Base-by-base conservation (phyloP, 768 basidiomycete species). In the Asterophora parasitica region DNA sequence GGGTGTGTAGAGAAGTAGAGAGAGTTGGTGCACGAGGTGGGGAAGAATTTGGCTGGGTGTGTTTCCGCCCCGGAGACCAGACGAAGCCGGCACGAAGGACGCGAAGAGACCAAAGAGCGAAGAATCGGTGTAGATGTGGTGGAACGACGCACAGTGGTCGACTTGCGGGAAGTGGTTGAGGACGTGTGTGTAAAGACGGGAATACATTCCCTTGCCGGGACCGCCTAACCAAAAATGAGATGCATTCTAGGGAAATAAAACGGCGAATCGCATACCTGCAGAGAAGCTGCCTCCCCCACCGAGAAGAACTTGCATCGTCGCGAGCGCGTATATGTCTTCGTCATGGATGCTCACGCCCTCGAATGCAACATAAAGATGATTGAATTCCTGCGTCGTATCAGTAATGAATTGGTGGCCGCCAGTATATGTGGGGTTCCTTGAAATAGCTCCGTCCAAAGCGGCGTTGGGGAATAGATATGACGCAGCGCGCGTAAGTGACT, bases 131-230 rank as follows among this genome's bases (percentile, higher is more conserved):
- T 97, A 98, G 61, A 94, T 93, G 67, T 98, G 95, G 64, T 98
- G 93, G 84, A 96, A 97, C 15, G 91, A 86, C 7, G 89, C 85
- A 65, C 94, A 97, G 65, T 93, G 91, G 65, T 98, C 95, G 59
- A 98, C 79, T 60, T 90, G 84, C 42, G 92, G 81, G 71, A 92
- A 90, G 61, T 90, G 87, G 65, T 98, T 97, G 49, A 98, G 82
- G 59, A 98, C 92, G 62, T 92, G 84, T 8, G 92, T 95, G 72
- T 98, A 97, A 23, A 97, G 70, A 19, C 95, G 85, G 28, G 93
- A 92, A 75, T 96, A 98, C 95, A 98, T 98, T 58, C 95, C 95
- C 72, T 98, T 98, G 12, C 95, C 95, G 2, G 95, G 95, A 3
- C 95, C 95, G 54, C 95, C 92, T 78, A 57, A 17, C 43, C 42